Evolutionary conservation across 352 stramenopile species (phyloP), one percentile per base, ranked within the genome.

Genomic region (Phytophthora syringae): DNA sequence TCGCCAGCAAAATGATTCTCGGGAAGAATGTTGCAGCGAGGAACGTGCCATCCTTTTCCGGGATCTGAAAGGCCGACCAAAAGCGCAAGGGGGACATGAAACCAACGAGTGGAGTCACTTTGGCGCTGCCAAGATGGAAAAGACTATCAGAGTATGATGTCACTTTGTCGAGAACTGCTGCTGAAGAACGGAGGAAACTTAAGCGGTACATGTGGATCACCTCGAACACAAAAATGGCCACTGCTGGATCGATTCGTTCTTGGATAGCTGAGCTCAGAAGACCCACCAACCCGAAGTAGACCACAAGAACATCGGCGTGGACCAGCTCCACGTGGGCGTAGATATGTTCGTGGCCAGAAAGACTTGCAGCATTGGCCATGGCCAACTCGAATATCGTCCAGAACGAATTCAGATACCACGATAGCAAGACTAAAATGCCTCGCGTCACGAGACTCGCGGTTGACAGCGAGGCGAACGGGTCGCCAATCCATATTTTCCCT

Each of bases 351-450:
- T 56, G 40, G 2, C 43, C 37, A 0, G 52, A 52, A 7, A 72
- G 21, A 2, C 36, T 53, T 18, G 68, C 59, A 43, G 67, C 53
- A 18, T 72, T 73, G n/a, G 42, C 36, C 47, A 80, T 16, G 15
- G 52, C 64, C 25, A 77, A 80, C 50, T 77, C 72, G 6, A 48
- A 67, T 7, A 82, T 10, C 0, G 63, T 58, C 74, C 74, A 82
- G 37, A 79, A 78, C 3, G 43, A 58, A 15, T 72, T 66, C 0
- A 74, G 9, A 24, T 67, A 71, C 71, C 74, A 80, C 15, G 64
- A 72, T 2, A 70, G 0, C 1, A 79, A 18, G 12, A 80, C 48
- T 6, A 72, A 4, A 1, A 72, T 16, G 7, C 48, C 64, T 1
- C 64, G 63, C 7, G 56, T 13, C 30, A 69, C 47, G 1, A 79